Conservation (phyloP, 179 eudicot genomes). For the Silene vulgaris region DNA sequence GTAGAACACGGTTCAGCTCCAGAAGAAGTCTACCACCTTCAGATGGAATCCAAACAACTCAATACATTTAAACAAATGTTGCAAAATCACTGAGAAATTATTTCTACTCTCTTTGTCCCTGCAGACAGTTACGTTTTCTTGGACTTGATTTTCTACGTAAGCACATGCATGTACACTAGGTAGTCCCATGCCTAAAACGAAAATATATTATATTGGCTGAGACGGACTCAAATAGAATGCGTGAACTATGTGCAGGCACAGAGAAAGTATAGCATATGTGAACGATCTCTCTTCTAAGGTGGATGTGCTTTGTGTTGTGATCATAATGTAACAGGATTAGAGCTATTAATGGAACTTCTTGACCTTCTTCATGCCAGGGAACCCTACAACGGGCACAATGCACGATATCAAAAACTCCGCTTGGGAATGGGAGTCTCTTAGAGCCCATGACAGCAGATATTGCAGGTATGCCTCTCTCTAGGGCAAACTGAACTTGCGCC, state of each 20-base stretch:
- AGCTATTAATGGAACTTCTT: neutral
- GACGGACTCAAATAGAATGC: no score
- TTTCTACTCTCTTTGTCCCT: no score
- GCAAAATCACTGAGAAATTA: neutral
- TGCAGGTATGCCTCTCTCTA: constrained; percentile 88
- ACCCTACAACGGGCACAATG: constrained; percentile 90
- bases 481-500: constrained; percentile 82
- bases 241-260: no score
- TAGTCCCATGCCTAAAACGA: no score
- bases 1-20: constrained; percentile 70
- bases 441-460: constrained; percentile 86
- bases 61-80: neutral
- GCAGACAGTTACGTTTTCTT: no score
- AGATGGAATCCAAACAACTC: constrained; percentile 7
- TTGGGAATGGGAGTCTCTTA: constrained; percentile 67
- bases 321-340: neutral
- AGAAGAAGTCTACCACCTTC: constrained; percentile 76
- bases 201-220: no score
- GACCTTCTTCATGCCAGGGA: constrained; percentile 88
- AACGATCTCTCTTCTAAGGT: neutral
- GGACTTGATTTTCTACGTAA: no score
- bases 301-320: neutral
- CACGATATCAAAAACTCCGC: constrained; percentile 67
- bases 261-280: no score
- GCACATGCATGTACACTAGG: no score